Base-by-base conservation (phyloP, 1,284 basidiomycete genomes). In the Austroboletus niveus region DNA sequence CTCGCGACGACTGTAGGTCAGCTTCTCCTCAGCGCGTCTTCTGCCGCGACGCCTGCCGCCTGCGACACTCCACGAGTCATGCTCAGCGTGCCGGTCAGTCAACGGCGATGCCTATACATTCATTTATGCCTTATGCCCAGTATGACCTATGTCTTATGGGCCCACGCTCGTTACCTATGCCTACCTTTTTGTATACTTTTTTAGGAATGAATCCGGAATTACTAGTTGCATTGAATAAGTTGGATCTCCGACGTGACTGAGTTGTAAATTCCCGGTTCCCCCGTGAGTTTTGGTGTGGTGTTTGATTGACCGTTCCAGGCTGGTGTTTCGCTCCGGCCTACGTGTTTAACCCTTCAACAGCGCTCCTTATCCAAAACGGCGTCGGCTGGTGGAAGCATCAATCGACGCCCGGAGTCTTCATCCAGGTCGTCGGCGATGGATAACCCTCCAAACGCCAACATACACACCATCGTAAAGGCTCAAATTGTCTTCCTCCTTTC, bases 401-500 rank as follows among this genome's bases (percentile, higher is more conserved):
- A 72, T 73, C 78, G 84, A 79, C 85, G 84, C 76, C 82, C 82
- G 78, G 82, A 85, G 81, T 84, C 84, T 74, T 80, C 84, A 74
- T 80, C 81, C 75, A 83, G 85, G 72, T 74, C 69, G 48, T 69
- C 68, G 60, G 58, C 65, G 57, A 71, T 71, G 69, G 69, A 71
- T 56, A 73, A 72, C 42, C 69, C 71, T 59, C 62, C 76, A 61
- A 80, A 75, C 62, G 74, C 78, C 61, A 80, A 81, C 64, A 78
- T 80, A 61, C 79, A 81, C 60, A 89, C 87, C 66, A 91, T 91
- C 70, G 88, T 91, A 74, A 89, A 88, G 73, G 87, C 89, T 55
- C 89, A 91, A 75, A 95, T 97, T 69, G 92, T 94, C 60, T 97
- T 97, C 72, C 80, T 96, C 54, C 81, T 98, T 58, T 93, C 91